phyloP scores from a whole-genome alignment of 2,329 filamentous ascomycete genomes.

The Chalaropsis ovoidea region DNA sequence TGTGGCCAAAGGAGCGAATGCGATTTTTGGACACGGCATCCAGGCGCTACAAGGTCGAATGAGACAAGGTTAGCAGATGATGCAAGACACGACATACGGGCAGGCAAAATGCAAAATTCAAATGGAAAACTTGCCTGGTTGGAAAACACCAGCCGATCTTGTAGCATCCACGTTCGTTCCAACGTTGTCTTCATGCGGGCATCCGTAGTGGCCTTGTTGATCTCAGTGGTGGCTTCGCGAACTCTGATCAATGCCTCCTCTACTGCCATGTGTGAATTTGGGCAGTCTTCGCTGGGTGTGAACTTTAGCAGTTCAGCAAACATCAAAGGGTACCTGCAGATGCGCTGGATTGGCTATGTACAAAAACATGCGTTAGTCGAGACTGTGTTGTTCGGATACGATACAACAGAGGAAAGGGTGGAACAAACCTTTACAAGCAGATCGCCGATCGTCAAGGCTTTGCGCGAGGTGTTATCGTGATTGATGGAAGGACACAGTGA shows the following conservation, averaged over 20 bases:
- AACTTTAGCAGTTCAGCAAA: constrained; percentile 74
- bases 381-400: neutral
- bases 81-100: neutral
- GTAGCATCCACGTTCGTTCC: constrained; percentile 74
- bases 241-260: constrained; percentile 62
- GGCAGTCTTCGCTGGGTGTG: constrained; percentile 77
- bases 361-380: constrained; percentile 1
- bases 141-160: constrained; percentile 67
- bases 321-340: constrained; percentile 82
- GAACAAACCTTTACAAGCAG: constrained; percentile 70
- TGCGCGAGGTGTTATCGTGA: constrained; percentile 53
- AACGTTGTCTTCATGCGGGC: constrained; percentile 57
- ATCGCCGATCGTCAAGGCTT: constrained; percentile 72
- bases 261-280: constrained; percentile 69
- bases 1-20: constrained; percentile 71
- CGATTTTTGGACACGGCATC: constrained; percentile 49
- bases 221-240: constrained; percentile 63
- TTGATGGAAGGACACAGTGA: constrained; percentile 61
- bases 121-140: constrained; percentile 41
- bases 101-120: neutral
- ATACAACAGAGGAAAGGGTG: neutral
- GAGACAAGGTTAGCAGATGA: constrained; percentile 10
- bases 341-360: constrained; percentile 71
- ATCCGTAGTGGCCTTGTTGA: constrained; percentile 78
- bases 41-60: constrained; percentile 34